These are phyloP conservation scores for Takashimella koratensis DNA, from an alignment of 1,284 basidiomycete species.

Conservation along the genomic window DNA sequence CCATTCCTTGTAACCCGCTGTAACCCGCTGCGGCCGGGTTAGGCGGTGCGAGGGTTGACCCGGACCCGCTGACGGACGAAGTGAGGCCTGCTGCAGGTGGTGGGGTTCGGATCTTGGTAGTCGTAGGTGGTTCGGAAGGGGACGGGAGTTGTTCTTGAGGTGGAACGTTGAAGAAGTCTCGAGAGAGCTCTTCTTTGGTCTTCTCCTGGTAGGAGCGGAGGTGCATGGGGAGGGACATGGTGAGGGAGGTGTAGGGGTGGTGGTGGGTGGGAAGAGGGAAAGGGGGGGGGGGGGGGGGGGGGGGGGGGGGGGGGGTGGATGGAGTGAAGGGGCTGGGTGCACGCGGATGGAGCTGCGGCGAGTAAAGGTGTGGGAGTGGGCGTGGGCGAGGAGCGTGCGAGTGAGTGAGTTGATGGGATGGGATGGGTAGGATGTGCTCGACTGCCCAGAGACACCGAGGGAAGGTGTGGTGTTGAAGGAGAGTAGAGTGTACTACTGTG, in stretches of 20 bases:
- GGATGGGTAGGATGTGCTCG: too few species aligned
- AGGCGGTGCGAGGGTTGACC: background rate
- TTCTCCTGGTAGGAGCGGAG: constrained; percentile 87
- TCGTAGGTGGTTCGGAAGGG: constrained; percentile 30
- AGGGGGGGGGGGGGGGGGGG: too few species aligned
- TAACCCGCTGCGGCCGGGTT: background rate
- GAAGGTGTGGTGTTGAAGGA: too few species aligned
- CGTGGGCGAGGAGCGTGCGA: background rate
- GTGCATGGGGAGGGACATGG: constrained; percentile 56
- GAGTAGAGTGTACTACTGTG: too few species aligned
- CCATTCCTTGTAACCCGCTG: constrained; percentile 58
- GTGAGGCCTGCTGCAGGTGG: constrained; percentile 5
- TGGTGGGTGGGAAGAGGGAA: background rate
- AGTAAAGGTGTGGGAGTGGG: background rate
- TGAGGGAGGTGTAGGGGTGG: constrained; percentile 2
- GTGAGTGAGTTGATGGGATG: background rate
- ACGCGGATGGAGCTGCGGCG: background rate
- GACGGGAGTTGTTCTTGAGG: constrained; percentile 34
- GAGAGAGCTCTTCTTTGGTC: constrained; percentile 73
- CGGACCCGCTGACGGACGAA: constrained; percentile 1
- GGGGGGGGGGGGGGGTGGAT: background rate
- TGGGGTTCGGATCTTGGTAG: constrained; percentile 26
- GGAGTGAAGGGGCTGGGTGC: too few species aligned
- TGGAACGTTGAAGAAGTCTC: constrained; percentile 81
- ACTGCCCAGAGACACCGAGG: too few species aligned